These are phyloP conservation scores for Sindora glabra DNA, from an alignment of 306 rosid species.

Conservation along the genomic window DNA sequence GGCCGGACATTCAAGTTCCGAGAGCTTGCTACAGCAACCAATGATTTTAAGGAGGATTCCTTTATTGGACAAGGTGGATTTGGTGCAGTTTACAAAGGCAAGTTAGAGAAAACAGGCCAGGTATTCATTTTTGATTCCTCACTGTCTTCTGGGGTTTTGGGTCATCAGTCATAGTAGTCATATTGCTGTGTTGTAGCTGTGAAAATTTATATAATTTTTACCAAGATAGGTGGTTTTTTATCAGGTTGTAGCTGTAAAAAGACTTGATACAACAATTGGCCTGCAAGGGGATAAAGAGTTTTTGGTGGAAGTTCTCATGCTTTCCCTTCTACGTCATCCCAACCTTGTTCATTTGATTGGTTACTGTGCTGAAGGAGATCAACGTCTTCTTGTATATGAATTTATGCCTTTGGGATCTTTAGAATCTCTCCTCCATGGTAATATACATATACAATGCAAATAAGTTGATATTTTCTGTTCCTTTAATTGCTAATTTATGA, in stretches of 20 bases:
- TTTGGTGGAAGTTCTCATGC: slow-evolving; percentile 60
- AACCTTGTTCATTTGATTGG: slow-evolving; percentile 70
- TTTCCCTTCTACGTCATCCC: slow-evolving; percentile 49
- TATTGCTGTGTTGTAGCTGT: background rate
- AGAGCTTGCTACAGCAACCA: slow-evolving; percentile 65
- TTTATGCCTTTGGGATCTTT: slow-evolving; percentile 59
- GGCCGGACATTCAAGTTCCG: slow-evolving; percentile 39
- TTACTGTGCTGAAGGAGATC: slow-evolving; percentile 60
- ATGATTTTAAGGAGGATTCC: slow-evolving; percentile 41
- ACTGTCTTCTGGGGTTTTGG: too few species aligned
- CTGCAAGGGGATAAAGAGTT: slow-evolving; percentile 64
- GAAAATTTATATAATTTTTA: background rate
- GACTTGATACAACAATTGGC: slow-evolving; percentile 50
- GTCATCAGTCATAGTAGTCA: too few species aligned
- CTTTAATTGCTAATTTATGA: background rate
- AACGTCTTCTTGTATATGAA: slow-evolving; percentile 71
- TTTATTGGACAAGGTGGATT: slow-evolving; percentile 71
- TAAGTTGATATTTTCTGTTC: background rate
- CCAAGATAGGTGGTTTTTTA: background rate
- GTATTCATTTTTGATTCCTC: too few species aligned
- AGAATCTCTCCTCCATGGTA: slow-evolving; percentile 64
- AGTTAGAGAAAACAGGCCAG: slow-evolving; percentile 21
- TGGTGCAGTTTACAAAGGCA: slow-evolving; percentile 65
- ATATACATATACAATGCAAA: background rate
- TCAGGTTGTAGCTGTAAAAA: slow-evolving; percentile 62